Evolutionary conservation across 192 early-diverging fungal genomes (phyloP).

Genomic region (Gonapodya prolifera): DNA sequence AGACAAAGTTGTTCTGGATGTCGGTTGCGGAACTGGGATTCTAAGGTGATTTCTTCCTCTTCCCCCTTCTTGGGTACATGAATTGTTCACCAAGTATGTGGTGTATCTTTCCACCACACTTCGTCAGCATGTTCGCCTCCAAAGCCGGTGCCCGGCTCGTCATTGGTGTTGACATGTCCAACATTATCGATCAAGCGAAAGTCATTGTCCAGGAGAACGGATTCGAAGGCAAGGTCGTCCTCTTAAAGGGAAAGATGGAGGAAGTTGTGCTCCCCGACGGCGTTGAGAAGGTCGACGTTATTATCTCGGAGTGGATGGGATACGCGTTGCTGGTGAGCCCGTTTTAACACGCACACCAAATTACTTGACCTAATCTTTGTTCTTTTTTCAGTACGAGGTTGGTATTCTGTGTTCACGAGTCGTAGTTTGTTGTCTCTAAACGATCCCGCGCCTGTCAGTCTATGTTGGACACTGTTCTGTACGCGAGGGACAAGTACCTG

Average conservation of each 20-base stretch:
- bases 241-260: constrained; percentile 96
- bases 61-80: background rate
- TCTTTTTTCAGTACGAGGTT: background rate
- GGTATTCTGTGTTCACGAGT: background rate
- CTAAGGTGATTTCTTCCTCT: background rate
- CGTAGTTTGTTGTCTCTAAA: background rate
- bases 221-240: constrained; percentile 70
- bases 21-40: constrained; percentile 97
- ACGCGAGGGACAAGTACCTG: constrained; percentile 89
- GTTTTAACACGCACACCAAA: background rate
- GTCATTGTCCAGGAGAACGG: constrained; percentile 91
- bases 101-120: background rate
- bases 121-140: constrained; percentile 98
- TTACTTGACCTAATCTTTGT: background rate
- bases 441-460: constrained; percentile 69
- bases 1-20: constrained; percentile 94
- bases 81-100: background rate
- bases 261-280: constrained; percentile 69
- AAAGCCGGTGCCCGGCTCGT: constrained; percentile 92
- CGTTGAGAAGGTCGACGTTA: constrained; percentile 94
- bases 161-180: constrained; percentile 93
- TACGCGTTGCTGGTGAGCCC: constrained; percentile 66
- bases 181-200: constrained; percentile 92
- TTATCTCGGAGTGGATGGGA: constrained; percentile 99
- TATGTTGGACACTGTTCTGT: constrained; percentile 98